phyloP scores from a whole-genome alignment of 495 filamentous ascomycete genomes.

The Hypoxylon fragiforme region DNA sequence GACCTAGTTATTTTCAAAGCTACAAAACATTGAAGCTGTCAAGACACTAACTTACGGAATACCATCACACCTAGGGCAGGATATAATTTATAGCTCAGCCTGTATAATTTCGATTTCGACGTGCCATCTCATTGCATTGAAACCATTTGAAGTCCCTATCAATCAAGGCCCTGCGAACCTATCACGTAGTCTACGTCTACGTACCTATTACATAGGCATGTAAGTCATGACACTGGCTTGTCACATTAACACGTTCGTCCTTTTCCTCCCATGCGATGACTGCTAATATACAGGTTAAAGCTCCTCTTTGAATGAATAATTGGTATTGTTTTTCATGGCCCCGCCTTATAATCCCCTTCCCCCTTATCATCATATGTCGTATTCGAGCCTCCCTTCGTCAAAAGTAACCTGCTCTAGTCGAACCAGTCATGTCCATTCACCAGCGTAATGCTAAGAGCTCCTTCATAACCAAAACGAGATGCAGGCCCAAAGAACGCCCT shows the following conservation, averaged over 20 bases:
- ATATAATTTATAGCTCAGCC: no score
- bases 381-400: background rate
- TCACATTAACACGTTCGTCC: conserved; percentile 9
- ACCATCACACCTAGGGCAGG: no score
- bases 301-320: conserved; percentile 4
- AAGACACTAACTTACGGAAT: no score
- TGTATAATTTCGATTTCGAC: no score
- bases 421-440: conserved; percentile 4
- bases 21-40: no score
- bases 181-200: no score
- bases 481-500: conserved; percentile 19
- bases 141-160: no score
- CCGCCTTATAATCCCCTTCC: background rate
- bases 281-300: conserved; percentile 31
- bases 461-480: conserved; percentile 14
- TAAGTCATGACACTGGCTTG: conserved; percentile 3
- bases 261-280: background rate
- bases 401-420: conserved; percentile 7
- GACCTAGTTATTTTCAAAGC: no score
- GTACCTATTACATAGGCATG: no score
- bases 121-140: conserved; percentile 12
- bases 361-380: background rate
- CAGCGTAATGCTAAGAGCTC: conserved; percentile 4
- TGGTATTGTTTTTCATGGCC: conserved; percentile 4
- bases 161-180: no score